A percentile compares a stretch with the other conserved stretches of the same genome.
These are phyloP conservation scores for Eucalyptus fibrosa DNA, from an alignment of 345 rosid genomes.

Conservation along the genomic window DNA sequence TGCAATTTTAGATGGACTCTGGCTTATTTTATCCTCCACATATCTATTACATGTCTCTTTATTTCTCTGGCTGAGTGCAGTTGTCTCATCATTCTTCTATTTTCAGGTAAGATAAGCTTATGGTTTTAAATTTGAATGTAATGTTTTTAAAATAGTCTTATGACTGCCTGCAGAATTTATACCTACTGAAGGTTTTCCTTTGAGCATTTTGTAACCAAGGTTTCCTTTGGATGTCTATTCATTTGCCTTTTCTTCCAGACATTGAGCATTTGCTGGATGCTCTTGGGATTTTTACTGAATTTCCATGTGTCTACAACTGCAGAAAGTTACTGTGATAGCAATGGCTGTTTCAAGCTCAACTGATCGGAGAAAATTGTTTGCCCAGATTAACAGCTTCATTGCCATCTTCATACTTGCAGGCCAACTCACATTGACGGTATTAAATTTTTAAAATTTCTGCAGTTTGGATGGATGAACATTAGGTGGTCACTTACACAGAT, in stretches of 20 bases:
- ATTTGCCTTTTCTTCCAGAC: neutral
- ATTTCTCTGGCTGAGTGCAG: conserved; percentile 94
- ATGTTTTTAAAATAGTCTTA: neutral
- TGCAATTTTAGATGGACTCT: conserved; percentile 73
- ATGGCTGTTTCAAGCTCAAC: conserved; percentile 57
- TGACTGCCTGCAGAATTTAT: neutral
- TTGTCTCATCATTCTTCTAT: conserved; percentile 90
- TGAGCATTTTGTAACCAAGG: neutral
- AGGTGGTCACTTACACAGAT: neutral
- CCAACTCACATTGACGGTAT: conserved; percentile 83
- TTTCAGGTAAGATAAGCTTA: conserved; percentile 51
- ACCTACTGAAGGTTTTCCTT: neutral
- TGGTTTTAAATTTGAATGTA: neutral
- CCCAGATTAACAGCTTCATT: conserved; percentile 90
- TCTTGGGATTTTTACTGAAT: neutral
- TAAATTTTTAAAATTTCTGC: neutral
- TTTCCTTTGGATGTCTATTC: neutral
- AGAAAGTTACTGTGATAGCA: conserved; percentile 91
- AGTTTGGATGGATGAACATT: neutral
- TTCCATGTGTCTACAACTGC: conserved; percentile 2
- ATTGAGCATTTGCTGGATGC: neutral
- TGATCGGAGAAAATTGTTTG: conserved; percentile 78
- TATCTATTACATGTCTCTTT: conserved; percentile 68
- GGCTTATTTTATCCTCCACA: conserved; percentile 64
- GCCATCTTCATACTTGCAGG: conserved; percentile 88